phyloP scores from a whole-genome alignment of 1,139 yeast species.

The Yamadazyma friedrichii region DNA sequence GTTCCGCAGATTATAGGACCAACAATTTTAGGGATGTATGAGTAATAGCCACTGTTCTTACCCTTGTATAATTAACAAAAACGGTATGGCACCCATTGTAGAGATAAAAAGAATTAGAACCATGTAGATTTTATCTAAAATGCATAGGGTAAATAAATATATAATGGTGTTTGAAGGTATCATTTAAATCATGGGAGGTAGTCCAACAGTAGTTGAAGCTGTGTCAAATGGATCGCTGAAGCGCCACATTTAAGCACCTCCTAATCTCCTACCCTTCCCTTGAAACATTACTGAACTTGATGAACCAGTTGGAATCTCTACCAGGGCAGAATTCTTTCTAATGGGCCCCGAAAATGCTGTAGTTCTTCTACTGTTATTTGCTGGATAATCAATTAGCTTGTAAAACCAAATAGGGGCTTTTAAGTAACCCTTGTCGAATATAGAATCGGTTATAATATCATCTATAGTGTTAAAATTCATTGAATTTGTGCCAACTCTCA shows the following conservation, averaged over 20 bases:
- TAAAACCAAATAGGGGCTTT: conserved; percentile 43
- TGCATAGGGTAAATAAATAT: too few relatives aligned
- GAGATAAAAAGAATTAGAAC: too few relatives aligned
- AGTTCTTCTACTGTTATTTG: conserved; percentile 23
- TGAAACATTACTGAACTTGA: conserved; percentile 20
- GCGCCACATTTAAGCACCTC: conserved; percentile 13
- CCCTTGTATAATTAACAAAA: too few relatives aligned
- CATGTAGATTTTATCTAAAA: too few relatives aligned
- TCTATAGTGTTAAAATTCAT: conserved; percentile 1
- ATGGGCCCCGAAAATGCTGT: conserved; percentile 26
- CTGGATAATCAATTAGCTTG: conserved; percentile 30
- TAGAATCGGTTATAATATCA: conserved; percentile 31
- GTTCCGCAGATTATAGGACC: too few relatives aligned
- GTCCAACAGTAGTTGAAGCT: background rate
- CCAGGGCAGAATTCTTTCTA: background rate
- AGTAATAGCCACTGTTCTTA: too few relatives aligned
- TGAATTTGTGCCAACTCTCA: conserved; percentile 30
- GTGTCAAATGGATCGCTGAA: background rate
- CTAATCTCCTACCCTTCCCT: conserved; percentile 39
- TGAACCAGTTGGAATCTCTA: conserved; percentile 17
- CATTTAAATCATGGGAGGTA: too few relatives aligned
- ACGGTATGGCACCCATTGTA: too few relatives aligned
- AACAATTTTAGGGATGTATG: too few relatives aligned
- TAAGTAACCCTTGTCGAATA: conserved; percentile 44
- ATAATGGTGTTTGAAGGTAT: too few relatives aligned